phyloP scores from a whole-genome alignment of 1,284 basidiomycete species.

The Cutaneotrichosporon cyanovorans region DNA sequence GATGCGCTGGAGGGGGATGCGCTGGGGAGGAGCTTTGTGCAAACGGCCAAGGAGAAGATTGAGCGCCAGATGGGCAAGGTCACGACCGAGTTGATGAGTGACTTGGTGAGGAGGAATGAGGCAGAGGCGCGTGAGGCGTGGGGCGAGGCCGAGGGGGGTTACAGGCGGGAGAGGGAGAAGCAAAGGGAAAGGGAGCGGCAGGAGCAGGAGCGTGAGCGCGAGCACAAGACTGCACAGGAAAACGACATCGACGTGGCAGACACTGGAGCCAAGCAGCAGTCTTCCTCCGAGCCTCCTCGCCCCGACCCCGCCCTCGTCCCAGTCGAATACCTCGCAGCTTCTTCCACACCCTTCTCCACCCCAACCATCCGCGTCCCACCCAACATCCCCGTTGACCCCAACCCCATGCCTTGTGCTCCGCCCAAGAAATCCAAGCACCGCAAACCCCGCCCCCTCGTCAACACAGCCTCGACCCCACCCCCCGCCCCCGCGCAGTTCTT shows the following conservation, averaged over 20 bases:
- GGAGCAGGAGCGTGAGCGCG: constrained; percentile 27
- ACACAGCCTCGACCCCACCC: constrained; percentile 14
- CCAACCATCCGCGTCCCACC: constrained; percentile 30
- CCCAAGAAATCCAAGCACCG: constrained; percentile 19
- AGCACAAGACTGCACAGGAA: constrained; percentile 6
- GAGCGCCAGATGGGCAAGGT: constrained; percentile 70
- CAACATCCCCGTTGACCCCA: constrained; percentile 32
- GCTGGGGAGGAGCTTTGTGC: constrained; percentile 70
- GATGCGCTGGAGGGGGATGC: constrained; percentile 61
- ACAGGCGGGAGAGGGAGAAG: constrained; percentile 45
- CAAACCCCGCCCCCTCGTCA: constrained; percentile 26
- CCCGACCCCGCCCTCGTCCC: background rate
- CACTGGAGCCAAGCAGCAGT: too few species aligned
- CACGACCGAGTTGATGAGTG: constrained; percentile 58
- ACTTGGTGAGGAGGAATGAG: constrained; percentile 38
- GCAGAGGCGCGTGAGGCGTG: constrained; percentile 35
- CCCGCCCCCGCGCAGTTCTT: constrained; percentile 63
- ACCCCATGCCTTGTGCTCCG: constrained; percentile 28
- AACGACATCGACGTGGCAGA: constrained; percentile 7
- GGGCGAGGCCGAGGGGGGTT: constrained; percentile 35
- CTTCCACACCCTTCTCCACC: background rate
- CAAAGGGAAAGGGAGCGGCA: constrained; percentile 42
- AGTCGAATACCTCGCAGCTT: constrained; percentile 10
- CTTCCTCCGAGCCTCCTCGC: constrained; percentile 7
- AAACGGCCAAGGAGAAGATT: constrained; percentile 67